Base-by-base conservation (phyloP, 139 green algal genomes). In the Protoeuglena noctilucae region DNA sequence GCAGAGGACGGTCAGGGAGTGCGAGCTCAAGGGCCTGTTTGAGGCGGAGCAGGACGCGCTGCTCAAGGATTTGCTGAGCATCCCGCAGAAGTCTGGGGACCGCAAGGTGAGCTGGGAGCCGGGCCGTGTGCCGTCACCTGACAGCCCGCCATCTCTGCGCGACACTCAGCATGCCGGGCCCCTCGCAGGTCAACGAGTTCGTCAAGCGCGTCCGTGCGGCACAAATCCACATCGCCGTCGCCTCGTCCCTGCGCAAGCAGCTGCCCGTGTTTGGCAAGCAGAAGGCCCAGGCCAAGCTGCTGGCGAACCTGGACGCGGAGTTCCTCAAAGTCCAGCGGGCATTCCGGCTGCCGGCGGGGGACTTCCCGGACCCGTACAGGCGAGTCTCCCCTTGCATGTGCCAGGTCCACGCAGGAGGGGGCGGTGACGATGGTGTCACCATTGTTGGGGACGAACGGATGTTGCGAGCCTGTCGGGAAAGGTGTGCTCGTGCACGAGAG, bases 141-240 rank as follows among this genome's bases (percentile, higher is more conserved):
- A 46, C 39, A 46, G 14, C 14, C 39, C 14, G 14, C 14, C 39
- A 46, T 46, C 39, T 46, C 14, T 46, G 39, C 14, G 14, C 16
- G 14, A 46, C 39, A 46, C 39, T 16, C 39, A 46, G 14, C 39
- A n/a, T n/a, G 14, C 14, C 39, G 16, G 14, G 14, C 39, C 14
- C 39, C 39, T 46, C 29, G 31, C 54, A 70, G 73, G 75, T 97
- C 34, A 96, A 95, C 62, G 90, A 98, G 71, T 97, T 98, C 73
- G 88, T 96, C 14, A 97, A 97, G 74, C 71, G 90, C 17, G 78
- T 94, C 53, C 64, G 88, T 1, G 80, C 90, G 1, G 71, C 72
- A 58, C 80, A 78, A 51, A 96, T 96, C 56, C 92, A 98, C 72
- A 78, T 86, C 40, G 69, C 93, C 21, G 82, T 97, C 46, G 80